Percentiles rank a stretch among this genome's conserved stretches.
phyloP scores from a whole-genome alignment of 1,284 basidiomycete genomes.

The Ustilago hordei region DNA sequence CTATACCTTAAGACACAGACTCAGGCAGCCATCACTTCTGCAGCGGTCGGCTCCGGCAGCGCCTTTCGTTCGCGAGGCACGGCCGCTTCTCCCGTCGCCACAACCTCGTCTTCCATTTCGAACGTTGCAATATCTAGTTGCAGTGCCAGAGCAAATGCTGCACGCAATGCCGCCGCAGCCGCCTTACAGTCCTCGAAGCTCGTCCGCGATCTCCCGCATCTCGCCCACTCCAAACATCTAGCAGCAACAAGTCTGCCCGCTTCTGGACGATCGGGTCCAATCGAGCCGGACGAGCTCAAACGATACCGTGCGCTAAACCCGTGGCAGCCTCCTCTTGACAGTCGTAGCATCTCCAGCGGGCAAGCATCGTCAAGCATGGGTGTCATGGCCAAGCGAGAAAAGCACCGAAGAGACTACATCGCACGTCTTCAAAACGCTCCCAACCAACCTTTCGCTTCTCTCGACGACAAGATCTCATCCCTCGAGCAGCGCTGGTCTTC shows the following conservation, averaged over 20 bases:
- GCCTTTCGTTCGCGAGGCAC: constrained; percentile 19
- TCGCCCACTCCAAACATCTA: constrained; percentile 22
- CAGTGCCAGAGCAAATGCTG: constrained; percentile 30
- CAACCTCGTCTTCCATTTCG: constrained; percentile 7
- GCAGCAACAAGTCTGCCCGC: constrained; percentile 4
- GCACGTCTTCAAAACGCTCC: constrained; percentile 15
- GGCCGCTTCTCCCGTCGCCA: constrained; percentile 7
- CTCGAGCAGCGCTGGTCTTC: constrained; percentile 84
- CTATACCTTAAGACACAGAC: constrained; percentile 46
- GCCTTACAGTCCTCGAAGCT: constrained; percentile 49
- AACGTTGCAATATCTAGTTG: constrained; percentile 11
- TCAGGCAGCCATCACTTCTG: constrained; percentile 40
- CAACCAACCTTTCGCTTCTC: constrained; percentile 28
- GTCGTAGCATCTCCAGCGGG: constrained; percentile 15
- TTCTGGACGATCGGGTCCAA: constrained; percentile 19
- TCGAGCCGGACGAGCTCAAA: constrained; percentile 50
- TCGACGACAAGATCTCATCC: constrained; percentile 74
- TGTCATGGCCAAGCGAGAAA: constrained; percentile 73
- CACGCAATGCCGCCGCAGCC: constrained; percentile 36
- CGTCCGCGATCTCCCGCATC: constrained; percentile 54
- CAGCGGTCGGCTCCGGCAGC: constrained; percentile 34
- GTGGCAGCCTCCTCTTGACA: constrained; percentile 27
- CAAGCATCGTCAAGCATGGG: constrained; percentile 14
- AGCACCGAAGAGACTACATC: constrained; percentile 76
- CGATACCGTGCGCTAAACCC: constrained; percentile 47